These are phyloP conservation scores for Omphalotus guepiniiformis DNA, from an alignment of 768 basidiomycete species.

Conservation along the genomic window DNA sequence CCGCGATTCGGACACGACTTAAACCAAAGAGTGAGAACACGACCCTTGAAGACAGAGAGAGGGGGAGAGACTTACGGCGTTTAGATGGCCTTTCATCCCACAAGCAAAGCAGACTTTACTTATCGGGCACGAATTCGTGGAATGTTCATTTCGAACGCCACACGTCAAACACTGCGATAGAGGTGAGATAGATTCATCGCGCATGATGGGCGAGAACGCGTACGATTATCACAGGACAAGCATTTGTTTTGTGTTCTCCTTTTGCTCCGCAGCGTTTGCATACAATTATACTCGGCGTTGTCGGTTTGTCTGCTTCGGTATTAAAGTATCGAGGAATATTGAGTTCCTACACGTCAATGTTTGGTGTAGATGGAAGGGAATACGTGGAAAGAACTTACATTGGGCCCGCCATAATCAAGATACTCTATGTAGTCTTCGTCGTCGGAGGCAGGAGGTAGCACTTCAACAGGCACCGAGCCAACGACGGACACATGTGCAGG, in stretches of 20 bases:
- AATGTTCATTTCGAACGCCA: conserved; percentile 76
- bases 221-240: conserved; percentile 74
- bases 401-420: conserved; percentile 66
- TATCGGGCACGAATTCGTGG: conserved; percentile 73
- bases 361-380: background rate
- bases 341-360: conserved; percentile 32
- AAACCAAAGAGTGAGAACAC: background rate
- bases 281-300: conserved; percentile 45
- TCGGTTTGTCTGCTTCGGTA: conserved; percentile 33
- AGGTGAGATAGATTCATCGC: conserved; percentile 7
- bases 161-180: conserved; percentile 67
- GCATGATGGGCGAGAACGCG: conserved; percentile 17
- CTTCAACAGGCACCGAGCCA: conserved; percentile 39
- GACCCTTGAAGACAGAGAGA: background rate
- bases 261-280: conserved; percentile 80
- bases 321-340: conserved; percentile 65
- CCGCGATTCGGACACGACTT: conserved; percentile 71
- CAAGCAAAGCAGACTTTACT: conserved; percentile 78
- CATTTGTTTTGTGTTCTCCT: conserved; percentile 60
- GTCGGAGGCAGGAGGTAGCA: conserved; percentile 43
- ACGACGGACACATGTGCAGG: conserved; percentile 69
- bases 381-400: conserved; percentile 33
- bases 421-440: conserved; percentile 73
- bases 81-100: conserved; percentile 83
- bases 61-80: conserved; percentile 38